Percentiles rank a stretch among this genome's conserved stretches.
These are phyloP conservation scores for Jackrogersella minutella DNA, from an alignment of 495 filamentous ascomycete genomes.

Conservation along the genomic window DNA sequence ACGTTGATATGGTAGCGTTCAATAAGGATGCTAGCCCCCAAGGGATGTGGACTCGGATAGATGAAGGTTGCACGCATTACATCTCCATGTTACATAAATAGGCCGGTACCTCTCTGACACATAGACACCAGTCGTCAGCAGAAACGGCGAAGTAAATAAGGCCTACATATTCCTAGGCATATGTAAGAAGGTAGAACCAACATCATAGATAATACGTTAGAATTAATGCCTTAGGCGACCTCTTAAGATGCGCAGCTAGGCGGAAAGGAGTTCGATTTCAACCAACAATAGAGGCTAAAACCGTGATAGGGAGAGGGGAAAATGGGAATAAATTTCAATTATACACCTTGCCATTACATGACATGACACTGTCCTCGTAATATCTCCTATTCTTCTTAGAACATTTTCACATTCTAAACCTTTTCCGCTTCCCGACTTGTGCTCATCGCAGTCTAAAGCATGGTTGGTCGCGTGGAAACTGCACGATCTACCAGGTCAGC, in stretches of 20 bases:
- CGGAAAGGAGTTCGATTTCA: not conserved
- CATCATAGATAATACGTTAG: slow-evolving; percentile 15
- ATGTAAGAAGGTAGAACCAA: slow-evolving; percentile 13
- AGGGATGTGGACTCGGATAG: slow-evolving; percentile 4
- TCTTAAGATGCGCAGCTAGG: slow-evolving; percentile 24
- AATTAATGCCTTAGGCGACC: slow-evolving; percentile 13
- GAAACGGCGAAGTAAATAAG: slow-evolving; percentile 1
- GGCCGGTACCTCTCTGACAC: not conserved
- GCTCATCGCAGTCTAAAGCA: not conserved
- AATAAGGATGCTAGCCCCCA: slow-evolving; percentile 15
- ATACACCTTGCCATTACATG: not conserved
- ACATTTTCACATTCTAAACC: not conserved
- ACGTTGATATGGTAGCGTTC: not conserved
- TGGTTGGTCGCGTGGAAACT: slow-evolving; percentile 14
- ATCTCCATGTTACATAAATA: not conserved
- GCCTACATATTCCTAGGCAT: not conserved
- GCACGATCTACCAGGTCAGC: not conserved
- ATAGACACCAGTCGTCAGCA: slow-evolving; percentile 5
- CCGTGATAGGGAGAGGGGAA: slow-evolving; percentile 9
- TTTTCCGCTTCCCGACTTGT: not conserved
- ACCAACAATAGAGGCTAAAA: slow-evolving; percentile 18
- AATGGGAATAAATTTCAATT: not conserved
- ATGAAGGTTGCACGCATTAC: slow-evolving; percentile 11
- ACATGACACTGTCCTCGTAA: not conserved
- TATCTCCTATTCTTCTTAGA: not conserved